Base-by-base conservation (phyloP, 805 yeast species). In the Ogataea trehalophila region DNA sequence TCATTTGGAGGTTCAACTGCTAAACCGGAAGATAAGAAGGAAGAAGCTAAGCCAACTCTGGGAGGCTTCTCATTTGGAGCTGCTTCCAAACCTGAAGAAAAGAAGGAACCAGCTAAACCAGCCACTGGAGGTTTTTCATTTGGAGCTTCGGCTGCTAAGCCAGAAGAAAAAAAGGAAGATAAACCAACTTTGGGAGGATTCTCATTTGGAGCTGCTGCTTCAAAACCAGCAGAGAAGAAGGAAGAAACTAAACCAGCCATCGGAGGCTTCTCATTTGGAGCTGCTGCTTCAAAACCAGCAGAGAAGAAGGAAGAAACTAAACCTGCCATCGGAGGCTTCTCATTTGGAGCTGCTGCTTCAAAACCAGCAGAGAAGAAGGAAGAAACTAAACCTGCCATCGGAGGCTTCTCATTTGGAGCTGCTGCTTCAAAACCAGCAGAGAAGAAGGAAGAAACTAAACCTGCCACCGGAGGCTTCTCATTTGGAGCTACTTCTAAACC, bases 201-300 rank as follows among this genome's bases (percentile, higher is more conserved):
- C 41, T 37, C 29, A 36, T 37, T 22, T 44, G 31, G 22, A 39
- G 26, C 18, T 47, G 37, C n/a, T 34, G 43, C 20, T 20, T 16
- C 44, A n/a, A 45, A 35, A 37, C 29, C 47, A 14, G 43, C 44
- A 33, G 49, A 55, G 43, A 49, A 49, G 18, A 50, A 41, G 6
- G 53, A 39, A 2, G 41, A 43, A 29, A 42, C 15, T 15, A 20
- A 29, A 17, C 29, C 42, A n/a, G n/a, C 44, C 46, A 23, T 40
- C 2, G 20, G 49, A 13, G 43, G 43, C 3, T 33, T 47, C 23
- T 51, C 51, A 26, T 56, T 56, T 38, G 26, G 49, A 1, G 53
- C 54, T 41, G 58, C 57, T 31, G 50, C 46, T 26, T 40, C 49
- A 11, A 52, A 47, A 17, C 40, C 47, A 20, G 49, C 42, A 13